Conservation (phyloP, 305 asterid species). For the Withania somnifera region DNA sequence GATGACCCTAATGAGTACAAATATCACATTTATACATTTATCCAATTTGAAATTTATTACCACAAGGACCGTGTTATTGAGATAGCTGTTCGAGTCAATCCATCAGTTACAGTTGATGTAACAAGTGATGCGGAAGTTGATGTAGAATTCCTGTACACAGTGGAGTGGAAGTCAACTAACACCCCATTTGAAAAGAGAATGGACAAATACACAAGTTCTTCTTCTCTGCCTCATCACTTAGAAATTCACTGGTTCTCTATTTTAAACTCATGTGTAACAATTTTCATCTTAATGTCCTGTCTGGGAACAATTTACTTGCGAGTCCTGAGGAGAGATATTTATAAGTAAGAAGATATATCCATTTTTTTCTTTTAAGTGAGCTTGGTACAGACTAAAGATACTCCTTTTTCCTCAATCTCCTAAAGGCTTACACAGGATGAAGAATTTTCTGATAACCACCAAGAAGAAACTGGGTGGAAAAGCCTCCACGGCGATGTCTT, state of each 20-base stretch:
- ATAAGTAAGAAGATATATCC: constrained; percentile 5
- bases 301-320: constrained; percentile 1
- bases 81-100: neutral
- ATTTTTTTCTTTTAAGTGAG: neutral
- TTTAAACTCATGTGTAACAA: neutral
- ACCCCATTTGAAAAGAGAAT: constrained; percentile 11
- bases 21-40: constrained; percentile 2
- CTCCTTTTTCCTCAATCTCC: neutral
- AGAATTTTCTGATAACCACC: constrained; percentile 1
- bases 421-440: constrained; percentile 8
- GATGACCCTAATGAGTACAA: neutral
- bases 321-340: constrained; percentile 12
- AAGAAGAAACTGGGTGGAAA: constrained; percentile 16
- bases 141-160: constrained; percentile 4
- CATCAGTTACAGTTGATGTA: neutral
- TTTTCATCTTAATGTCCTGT: constrained; percentile 8
- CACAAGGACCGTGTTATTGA: constrained; percentile 2
- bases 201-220: neutral
- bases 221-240: neutral
- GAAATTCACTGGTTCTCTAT: constrained; percentile 3
- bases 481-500: constrained; percentile 16
- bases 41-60: neutral
- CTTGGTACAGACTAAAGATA: neutral
- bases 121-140: constrained; percentile 8
- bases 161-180: neutral